A percentile compares a stretch with the other conserved stretches of the same genome.
Conservation (phyloP, 2,329 filamentous ascomycete species). For the Colletotrichum horii region DNA sequence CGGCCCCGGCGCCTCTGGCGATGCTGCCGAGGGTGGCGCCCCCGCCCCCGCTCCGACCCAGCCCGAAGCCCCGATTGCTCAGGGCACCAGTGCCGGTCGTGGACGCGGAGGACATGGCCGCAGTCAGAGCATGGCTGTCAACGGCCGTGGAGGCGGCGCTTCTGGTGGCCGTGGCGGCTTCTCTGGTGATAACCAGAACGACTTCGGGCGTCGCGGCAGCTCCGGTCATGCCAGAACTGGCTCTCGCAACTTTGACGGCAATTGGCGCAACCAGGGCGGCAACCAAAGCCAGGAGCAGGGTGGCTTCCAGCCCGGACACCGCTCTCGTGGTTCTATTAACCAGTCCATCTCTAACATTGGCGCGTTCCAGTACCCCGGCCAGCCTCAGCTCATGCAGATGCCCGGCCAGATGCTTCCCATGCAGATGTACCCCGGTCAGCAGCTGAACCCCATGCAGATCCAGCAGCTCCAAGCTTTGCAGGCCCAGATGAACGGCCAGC, state of each 20-base stretch:
- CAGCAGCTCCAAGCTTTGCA: slow-evolving; percentile 92
- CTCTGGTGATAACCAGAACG: slow-evolving; percentile 52
- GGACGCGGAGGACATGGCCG: slow-evolving; percentile 70
- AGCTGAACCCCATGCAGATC: slow-evolving; percentile 86
- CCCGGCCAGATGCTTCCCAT: slow-evolving; percentile 87
- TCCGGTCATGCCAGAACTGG: slow-evolving; percentile 77
- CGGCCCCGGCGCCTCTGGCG: slow-evolving; percentile 70
- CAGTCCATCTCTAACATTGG: slow-evolving; percentile 83
- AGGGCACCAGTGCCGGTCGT: slow-evolving; percentile 53
- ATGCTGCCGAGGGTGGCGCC: slow-evolving; percentile 57
- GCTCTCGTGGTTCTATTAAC: slow-evolving; percentile 79
- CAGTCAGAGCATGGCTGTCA: slow-evolving; percentile 88
- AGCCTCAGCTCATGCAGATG: slow-evolving; percentile 87
- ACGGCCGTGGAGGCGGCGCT: slow-evolving; percentile 61
- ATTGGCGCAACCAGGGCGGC: slow-evolving; percentile 85
- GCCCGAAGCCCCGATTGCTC: slow-evolving; percentile 41
- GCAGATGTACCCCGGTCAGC: slow-evolving; percentile 83
- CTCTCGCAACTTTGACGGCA: slow-evolving; percentile 96
- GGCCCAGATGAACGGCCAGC: slow-evolving; percentile 81
- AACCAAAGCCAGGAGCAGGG: slow-evolving; percentile 75
- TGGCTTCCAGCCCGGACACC: slow-evolving; percentile 91
- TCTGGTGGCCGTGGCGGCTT: slow-evolving; percentile 70
- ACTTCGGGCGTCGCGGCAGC: slow-evolving; percentile 70
- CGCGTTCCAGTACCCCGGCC: slow-evolving; percentile 85
- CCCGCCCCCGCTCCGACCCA: slow-evolving; percentile 35